A percentile compares a stretch with the other conserved stretches of the same genome.
These are phyloP conservation scores for Triadica sebifera DNA, from an alignment of 345 rosid genomes.

Conservation along the genomic window DNA sequence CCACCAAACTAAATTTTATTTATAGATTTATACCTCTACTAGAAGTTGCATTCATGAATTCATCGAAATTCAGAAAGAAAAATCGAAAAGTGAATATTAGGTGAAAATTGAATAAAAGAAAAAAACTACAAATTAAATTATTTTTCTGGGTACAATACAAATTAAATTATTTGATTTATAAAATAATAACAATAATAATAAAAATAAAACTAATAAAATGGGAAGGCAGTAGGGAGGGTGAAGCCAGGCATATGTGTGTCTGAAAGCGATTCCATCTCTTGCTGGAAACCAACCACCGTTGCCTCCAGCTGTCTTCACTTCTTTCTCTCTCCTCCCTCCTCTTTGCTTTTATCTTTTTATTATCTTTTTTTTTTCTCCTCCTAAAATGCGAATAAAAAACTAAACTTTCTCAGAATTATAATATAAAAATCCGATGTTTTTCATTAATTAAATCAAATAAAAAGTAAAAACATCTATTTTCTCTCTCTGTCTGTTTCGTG, in stretches of 20 bases:
- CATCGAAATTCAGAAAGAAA: too few species aligned
- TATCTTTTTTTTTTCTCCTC: background rate
- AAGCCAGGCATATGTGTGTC: constrained; percentile 39
- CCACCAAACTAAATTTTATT: too few species aligned
- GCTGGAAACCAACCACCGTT: constrained; percentile 33
- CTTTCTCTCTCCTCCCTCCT: constrained; percentile 27
- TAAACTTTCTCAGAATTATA: background rate
- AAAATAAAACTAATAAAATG: background rate
- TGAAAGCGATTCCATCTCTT: constrained; percentile 51
- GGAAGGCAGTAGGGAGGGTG: constrained; percentile 10
- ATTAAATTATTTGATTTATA: too few species aligned
- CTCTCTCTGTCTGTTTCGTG: constrained; percentile 51
- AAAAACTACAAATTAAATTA: background rate
- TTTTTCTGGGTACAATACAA: too few species aligned
- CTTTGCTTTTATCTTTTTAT: background rate
- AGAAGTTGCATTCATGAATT: too few species aligned
- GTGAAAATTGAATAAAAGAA: background rate
- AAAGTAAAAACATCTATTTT: constrained; percentile 8
- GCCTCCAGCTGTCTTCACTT: constrained; percentile 76
- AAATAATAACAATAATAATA: too few species aligned
- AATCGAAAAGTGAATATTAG: too few species aligned
- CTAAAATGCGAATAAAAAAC: background rate
- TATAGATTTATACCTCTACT: too few species aligned
- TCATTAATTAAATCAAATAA: background rate
- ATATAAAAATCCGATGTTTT: background rate